These are phyloP conservation scores for Psidium friedrichsthalianum DNA, from an alignment of 345 rosid genomes.

Conservation along the genomic window DNA sequence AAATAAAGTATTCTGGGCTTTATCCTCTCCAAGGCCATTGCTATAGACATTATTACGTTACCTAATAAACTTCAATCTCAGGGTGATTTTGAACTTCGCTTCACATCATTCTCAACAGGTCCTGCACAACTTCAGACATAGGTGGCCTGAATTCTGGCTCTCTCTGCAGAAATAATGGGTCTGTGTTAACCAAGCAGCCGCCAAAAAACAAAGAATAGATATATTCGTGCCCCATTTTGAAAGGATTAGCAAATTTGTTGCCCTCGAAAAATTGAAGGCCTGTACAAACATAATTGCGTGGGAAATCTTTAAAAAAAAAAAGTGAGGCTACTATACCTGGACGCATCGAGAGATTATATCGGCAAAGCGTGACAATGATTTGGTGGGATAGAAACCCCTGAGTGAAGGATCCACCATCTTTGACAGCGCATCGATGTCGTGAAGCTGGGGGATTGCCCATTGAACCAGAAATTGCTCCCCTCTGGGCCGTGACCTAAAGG, in stretches of 20 bases:
- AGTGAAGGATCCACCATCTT: constrained; percentile 81
- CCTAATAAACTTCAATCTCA: not conserved
- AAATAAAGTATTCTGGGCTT: not conserved
- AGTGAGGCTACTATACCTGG: constrained; percentile 37
- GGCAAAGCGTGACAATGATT: constrained; percentile 87
- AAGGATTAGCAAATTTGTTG: not conserved
- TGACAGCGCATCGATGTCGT: constrained; percentile 72
- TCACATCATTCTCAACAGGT: constrained; percentile 55
- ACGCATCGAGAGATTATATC: constrained; percentile 83
- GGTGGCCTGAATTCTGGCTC: constrained; percentile 90
- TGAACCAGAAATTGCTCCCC: constrained; percentile 74
- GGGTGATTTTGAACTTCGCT: not conserved
- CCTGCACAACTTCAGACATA: constrained; percentile 80
- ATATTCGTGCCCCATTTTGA: not conserved
- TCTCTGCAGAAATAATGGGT: constrained; percentile 25
- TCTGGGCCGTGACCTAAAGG: constrained; percentile 53
- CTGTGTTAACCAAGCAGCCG: not conserved
- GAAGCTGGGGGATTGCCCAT: constrained; percentile 89
- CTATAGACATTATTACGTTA: not conserved
- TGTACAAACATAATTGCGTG: not conserved
- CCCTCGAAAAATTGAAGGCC: not conserved
- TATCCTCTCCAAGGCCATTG: not conserved
- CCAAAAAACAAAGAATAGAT: not conserved
- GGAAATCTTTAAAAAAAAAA: not conserved
- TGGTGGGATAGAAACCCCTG: constrained; percentile 54